A percentile compares a stretch with the other conserved stretches of the same genome.
phyloP scores from a whole-genome alignment of 805 yeast species.

The Ogataea trehalophila region DNA sequence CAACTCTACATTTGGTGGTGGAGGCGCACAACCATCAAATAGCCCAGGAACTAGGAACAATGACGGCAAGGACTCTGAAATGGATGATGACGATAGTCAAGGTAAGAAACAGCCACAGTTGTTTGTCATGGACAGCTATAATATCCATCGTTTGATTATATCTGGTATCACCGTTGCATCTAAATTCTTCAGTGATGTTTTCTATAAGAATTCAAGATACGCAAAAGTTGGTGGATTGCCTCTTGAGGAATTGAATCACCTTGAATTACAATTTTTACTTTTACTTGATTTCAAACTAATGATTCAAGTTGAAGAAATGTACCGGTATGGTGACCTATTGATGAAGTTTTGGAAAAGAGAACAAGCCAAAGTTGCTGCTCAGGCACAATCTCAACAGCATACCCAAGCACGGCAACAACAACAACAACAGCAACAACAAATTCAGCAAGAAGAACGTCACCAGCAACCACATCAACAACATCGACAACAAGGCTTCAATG shows the following conservation, averaged over 20 bases:
- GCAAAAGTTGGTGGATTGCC: conserved; percentile 96
- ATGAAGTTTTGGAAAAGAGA: conserved; percentile 81
- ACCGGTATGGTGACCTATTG: conserved; percentile 81
- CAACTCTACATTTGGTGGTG: conserved; percentile 18
- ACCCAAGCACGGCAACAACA: conserved; percentile 13
- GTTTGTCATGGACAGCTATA: conserved; percentile 93
- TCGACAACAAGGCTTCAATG: neutral
- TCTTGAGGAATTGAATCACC: conserved; percentile 83
- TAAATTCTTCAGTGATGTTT: conserved; percentile 90
- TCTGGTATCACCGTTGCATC: conserved; percentile 95
- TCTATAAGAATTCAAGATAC: conserved; percentile 89
- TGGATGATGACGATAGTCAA: conserved; percentile 10
- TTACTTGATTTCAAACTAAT: conserved; percentile 81
- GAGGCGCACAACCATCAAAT: neutral
- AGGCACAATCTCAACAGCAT: conserved; percentile 8
- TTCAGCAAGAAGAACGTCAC: conserved; percentile 5
- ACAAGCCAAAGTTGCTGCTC: conserved; percentile 35
- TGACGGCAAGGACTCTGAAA: conserved; percentile 19
- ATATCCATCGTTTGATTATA: conserved; percentile 88
- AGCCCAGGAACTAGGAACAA: conserved; percentile 1
- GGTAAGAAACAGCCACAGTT: conserved; percentile 43
- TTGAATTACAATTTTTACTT: conserved; percentile 84
- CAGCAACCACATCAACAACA: neutral
- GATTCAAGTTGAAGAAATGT: conserved; percentile 87
- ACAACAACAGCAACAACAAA: conserved; percentile 5